Base-by-base conservation (phyloP, 1,139 yeast genomes). In the Pneumocystis murina region DNA sequence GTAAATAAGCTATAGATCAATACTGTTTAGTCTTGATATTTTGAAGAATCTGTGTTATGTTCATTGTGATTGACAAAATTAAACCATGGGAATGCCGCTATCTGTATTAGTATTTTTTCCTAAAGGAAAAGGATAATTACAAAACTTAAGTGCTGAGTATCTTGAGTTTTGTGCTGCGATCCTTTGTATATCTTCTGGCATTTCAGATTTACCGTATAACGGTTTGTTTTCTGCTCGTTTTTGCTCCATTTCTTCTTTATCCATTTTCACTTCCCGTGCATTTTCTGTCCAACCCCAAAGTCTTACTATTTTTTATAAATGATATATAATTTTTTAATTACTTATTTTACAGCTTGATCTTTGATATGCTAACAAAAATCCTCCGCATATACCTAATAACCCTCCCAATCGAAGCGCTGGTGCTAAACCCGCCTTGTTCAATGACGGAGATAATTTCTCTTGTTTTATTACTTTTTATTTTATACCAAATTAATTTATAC, bases 281-380 rank as follows among this genome's bases (percentile, higher is more conserved):
- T 88, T 88, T 75, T 88, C 96, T 54, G 80, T 71, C 79, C 84
- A 82, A 40, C 96, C 96, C 78, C 86, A 84, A 75, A 88, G 87
- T 74, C 96, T 81, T 73, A 81, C 71, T 59, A 79, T 74, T 5
- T 89, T 89, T 28, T 16, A 58, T 58, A 58, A 58, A 28, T 58
- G 8, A 24, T 10, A 20, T 38, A 5, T 58, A 12, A 58, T 39
- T 12, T 12, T 38, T 38, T 28, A 39, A 20, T 20, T 10, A 12
- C 14, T 40, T 10, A 12, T 20, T 16, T 39, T 20, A 58, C 41
- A 40, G 43, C 60, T 48, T 39, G 64, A 62, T 76, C 81, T 70
- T 59, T 72, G 72, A 75, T 87, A 87, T 59, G 88, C 85, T 64
- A 83, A 77, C 68, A 83, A 76, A 74, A 87, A 87, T 1, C 95